Evolutionary conservation across 164 flowering plant species (phyloP).

Genomic region (Vitis amurensis): DNA sequence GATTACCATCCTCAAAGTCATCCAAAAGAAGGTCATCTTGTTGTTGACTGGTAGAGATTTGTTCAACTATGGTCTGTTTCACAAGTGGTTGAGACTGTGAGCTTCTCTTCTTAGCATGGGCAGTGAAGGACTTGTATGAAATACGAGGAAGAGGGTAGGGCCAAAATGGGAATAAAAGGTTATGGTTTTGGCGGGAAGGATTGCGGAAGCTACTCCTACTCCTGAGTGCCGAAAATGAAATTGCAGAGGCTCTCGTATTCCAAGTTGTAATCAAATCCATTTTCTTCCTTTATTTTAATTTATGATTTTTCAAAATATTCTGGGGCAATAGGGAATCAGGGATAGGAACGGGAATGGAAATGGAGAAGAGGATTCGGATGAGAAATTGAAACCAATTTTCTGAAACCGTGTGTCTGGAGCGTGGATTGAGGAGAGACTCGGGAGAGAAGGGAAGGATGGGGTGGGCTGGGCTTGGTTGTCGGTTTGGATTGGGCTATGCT

Average conservation of each 20-base stretch:
- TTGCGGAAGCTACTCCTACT: conserved; percentile 5
- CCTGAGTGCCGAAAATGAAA: conserved; percentile 1
- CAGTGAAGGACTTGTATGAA: conserved; percentile 8
- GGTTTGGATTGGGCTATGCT: too few relatives aligned
- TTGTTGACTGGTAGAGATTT: conserved; percentile 23
- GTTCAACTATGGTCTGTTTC: conserved; percentile 32
- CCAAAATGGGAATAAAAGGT: conserved; percentile 14
- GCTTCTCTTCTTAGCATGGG: conserved; percentile 38
- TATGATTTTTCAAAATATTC: background rate
- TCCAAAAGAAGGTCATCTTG: conserved; percentile 31
- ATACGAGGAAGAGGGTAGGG: conserved; percentile 12
- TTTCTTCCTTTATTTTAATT: background rate
- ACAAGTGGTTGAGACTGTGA: conserved; percentile 38
- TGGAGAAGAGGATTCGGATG: background rate
- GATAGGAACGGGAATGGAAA: background rate
- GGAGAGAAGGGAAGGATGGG: too few relatives aligned
- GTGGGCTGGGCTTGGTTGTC: too few relatives aligned
- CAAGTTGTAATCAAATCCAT: conserved; percentile 10
- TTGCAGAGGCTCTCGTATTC: background rate
- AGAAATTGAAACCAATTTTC: too few relatives aligned
- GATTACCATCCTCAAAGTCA: conserved; percentile 50
- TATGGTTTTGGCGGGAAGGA: conserved; percentile 5
- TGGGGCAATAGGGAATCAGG: background rate
- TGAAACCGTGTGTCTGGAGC: background rate
- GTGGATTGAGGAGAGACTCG: too few relatives aligned